These are phyloP conservation scores for Dictyostelium citrinum DNA, from an alignment of 78 protist species.

Conservation along the genomic window DNA sequence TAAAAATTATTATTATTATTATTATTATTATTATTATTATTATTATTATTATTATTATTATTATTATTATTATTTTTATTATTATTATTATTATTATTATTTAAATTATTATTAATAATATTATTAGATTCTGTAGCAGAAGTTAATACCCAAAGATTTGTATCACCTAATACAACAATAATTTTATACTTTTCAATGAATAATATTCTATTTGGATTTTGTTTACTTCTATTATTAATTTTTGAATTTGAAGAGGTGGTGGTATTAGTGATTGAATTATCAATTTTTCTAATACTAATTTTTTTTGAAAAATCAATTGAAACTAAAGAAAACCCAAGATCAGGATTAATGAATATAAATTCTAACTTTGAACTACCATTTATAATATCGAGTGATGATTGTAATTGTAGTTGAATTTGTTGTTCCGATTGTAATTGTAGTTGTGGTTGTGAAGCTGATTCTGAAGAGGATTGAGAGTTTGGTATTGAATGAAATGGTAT, in stretches of 20 bases:
- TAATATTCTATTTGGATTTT: constrained; percentile 49
- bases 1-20: background rate
- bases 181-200: background rate
- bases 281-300: background rate
- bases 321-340: background rate
- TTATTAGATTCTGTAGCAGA: background rate
- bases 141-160: background rate
- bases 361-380: background rate
- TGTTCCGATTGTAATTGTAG: background rate
- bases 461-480: background rate
- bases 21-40: background rate
- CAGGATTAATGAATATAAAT: background rate
- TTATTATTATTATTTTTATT: background rate
- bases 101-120: background rate
- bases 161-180: background rate
- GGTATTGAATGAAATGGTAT: background rate
- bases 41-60: background rate
- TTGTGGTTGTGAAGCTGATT: background rate
- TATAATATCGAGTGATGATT: background rate
- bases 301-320: constrained; percentile 5
- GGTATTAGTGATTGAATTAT: background rate
- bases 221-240: background rate
- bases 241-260: too few relatives aligned
- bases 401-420: background rate
- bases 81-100: background rate